These are phyloP conservation scores for Saccharomycopsis capsularis DNA, from an alignment of 805 yeast genomes.

Conservation along the genomic window DNA sequence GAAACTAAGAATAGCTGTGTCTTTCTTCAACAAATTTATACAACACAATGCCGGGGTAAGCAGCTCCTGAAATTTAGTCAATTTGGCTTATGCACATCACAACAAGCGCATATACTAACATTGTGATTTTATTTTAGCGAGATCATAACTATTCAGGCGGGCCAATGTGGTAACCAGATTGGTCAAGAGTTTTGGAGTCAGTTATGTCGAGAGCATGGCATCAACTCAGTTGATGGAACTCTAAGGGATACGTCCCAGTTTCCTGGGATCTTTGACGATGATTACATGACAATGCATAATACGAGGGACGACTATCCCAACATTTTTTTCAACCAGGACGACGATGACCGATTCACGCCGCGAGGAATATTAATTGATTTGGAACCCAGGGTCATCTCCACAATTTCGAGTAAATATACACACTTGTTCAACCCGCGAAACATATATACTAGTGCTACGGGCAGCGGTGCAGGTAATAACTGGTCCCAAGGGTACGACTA, in stretches of 20 bases:
- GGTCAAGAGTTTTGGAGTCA: constrained; percentile 93
- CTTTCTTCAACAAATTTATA: no score
- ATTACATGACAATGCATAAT: constrained; percentile 8
- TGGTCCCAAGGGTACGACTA: constrained; percentile 89
- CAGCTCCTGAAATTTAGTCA: no score
- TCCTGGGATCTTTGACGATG: not conserved
- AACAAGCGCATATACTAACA: no score
- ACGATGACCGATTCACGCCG: constrained; percentile 76
- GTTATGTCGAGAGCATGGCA: constrained; percentile 80
- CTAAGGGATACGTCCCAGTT: constrained; percentile 28
- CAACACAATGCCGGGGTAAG: no score
- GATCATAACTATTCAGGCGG: constrained; percentile 62
- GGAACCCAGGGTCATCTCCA: constrained; percentile 82
- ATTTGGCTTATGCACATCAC: no score
- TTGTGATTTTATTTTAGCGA: constrained; percentile 42
- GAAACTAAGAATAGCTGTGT: no score
- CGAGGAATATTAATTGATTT: constrained; percentile 78
- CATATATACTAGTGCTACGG: constrained; percentile 68
- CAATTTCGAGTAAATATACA: constrained; percentile 45
- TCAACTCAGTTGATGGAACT: constrained; percentile 53
- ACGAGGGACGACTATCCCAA: constrained; percentile 65
- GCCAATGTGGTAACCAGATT: constrained; percentile 96
- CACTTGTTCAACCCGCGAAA: constrained; percentile 80
- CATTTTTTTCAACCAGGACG: constrained; percentile 73
- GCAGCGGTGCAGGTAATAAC: constrained; percentile 92